Conservation (phyloP, 176 grass and related monocot genomes). For the Raddia distichophylla region DNA sequence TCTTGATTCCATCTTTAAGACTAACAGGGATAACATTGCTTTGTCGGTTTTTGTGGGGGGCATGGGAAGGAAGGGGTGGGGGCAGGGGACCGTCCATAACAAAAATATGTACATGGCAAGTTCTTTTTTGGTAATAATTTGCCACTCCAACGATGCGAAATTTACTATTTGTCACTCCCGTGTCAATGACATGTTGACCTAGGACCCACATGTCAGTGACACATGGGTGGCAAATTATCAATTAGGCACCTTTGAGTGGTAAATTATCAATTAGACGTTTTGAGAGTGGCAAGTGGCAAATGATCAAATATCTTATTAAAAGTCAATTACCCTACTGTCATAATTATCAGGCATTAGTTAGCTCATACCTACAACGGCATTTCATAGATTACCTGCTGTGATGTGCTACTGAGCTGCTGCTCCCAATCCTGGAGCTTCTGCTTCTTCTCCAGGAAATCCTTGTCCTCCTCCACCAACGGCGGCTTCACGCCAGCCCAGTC, state of each 20-base stretch:
- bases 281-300: too few species aligned
- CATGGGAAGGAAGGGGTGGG: neutral
- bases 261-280: neutral
- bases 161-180: too few species aligned
- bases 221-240: too few species aligned
- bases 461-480: constrained; percentile 85
- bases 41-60: neutral
- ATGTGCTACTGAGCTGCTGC: constrained; percentile 66
- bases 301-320: neutral
- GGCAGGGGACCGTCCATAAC: neutral
- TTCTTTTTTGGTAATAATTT: neutral
- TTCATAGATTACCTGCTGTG: constrained; percentile 67
- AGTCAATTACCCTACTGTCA: neutral
- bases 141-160: too few species aligned
- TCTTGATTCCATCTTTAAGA: neutral
- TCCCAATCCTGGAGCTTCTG: constrained; percentile 84
- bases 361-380: neutral
- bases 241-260: neutral
- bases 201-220: too few species aligned
- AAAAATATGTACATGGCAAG: neutral
- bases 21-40: neutral
- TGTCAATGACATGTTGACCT: too few species aligned
- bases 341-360: neutral
- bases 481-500: constrained; percentile 86
- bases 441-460: constrained; percentile 85